Base-by-base conservation (phyloP, 2,329 filamentous ascomycete species). In the Blastomyces gilchristii region DNA sequence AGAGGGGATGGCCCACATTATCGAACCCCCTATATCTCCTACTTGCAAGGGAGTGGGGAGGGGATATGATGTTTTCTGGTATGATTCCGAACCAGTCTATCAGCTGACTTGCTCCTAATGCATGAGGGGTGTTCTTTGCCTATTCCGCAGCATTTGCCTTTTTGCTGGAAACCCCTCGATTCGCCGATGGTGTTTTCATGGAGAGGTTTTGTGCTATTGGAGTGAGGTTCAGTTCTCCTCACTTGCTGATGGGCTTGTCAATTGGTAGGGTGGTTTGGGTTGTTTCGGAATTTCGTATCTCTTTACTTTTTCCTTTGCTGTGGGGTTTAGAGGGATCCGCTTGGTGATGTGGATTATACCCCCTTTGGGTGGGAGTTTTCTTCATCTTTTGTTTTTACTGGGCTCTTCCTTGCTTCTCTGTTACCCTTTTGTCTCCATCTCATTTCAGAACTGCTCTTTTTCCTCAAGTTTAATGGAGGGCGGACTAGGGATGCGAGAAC, bases 401-500 rank as follows among this genome's bases (percentile, higher is more conserved):
- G n/a, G 18, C 47, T 37, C 54, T 43, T 47, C 16, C 47, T 56
- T 34, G 8, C 25, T 31, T 47, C 43, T 63, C 54, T 56, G 58
- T 22, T 69, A 73, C 69, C 71, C 73, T 71, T 68, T 66, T 65
- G 69, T 72, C 72, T 78, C 74, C 75, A 73, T 80, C 80, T 75
- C 75, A 70, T 81, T 77, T 82, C 81, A 82, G 81, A 83, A 76
- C 81, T 82, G 78, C 76, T 72, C 70, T 72, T 69, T 65, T 69
- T 75, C 70, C 75, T 73, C 65, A 71, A 82, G 73, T 47, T 59
- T 73, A 74, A 80, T 75, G 78, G 77, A 75, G 74, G 76, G 75
- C 76, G 78, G 81, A 83, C 81, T 83, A 83, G 81, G 79, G 80
- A 80, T 78, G 77, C 69, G 80, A 80, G 76, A 75, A 83, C 79